These are phyloP conservation scores for Trametes coccinea DNA, from an alignment of 768 basidiomycete genomes.

Conservation along the genomic window DNA sequence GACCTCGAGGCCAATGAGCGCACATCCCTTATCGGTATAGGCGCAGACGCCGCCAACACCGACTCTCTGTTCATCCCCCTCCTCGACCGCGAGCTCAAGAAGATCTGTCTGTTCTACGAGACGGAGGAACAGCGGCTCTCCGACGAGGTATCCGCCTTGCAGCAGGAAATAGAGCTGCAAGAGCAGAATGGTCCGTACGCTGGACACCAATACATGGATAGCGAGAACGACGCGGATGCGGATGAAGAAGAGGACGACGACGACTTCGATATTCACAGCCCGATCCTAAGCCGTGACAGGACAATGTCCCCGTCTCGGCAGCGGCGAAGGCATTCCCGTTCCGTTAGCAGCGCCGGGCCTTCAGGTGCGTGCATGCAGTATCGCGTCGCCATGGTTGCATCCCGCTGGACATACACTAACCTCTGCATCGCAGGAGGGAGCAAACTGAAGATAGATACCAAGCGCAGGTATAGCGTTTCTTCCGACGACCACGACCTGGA, in stretches of 20 bases:
- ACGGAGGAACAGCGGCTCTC: slow-evolving; percentile 72
- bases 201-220: slow-evolving; percentile 56
- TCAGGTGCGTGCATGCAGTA: slow-evolving; percentile 9
- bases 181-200: slow-evolving; percentile 58
- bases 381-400: background rate
- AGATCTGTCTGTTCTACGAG: slow-evolving; percentile 79
- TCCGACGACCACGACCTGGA: slow-evolving; percentile 48
- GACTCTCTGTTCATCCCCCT: slow-evolving; percentile 69
- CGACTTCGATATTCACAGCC: slow-evolving; percentile 33
- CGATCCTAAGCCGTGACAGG: slow-evolving; percentile 37
- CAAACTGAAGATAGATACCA: slow-evolving; percentile 20
- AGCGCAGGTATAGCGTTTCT: slow-evolving; percentile 18
- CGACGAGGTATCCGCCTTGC: slow-evolving; percentile 58
- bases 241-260: slow-evolving; percentile 56
- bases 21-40: slow-evolving; percentile 51
- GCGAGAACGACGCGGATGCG: slow-evolving; percentile 56
- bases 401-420: background rate
- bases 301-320: slow-evolving; percentile 27
- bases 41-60: slow-evolving; percentile 38
- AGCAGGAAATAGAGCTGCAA: slow-evolving; percentile 55
- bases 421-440: slow-evolving; percentile 3
- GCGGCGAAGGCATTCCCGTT: slow-evolving; percentile 20
- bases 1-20: slow-evolving; percentile 71
- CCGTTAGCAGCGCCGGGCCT: slow-evolving; percentile 17
- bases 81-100: slow-evolving; percentile 79